Evolutionary conservation across 2,329 filamentous ascomycete genomes (phyloP), one percentile per base, ranked within the genome.

Genomic region (Spiromastix sp.): DNA sequence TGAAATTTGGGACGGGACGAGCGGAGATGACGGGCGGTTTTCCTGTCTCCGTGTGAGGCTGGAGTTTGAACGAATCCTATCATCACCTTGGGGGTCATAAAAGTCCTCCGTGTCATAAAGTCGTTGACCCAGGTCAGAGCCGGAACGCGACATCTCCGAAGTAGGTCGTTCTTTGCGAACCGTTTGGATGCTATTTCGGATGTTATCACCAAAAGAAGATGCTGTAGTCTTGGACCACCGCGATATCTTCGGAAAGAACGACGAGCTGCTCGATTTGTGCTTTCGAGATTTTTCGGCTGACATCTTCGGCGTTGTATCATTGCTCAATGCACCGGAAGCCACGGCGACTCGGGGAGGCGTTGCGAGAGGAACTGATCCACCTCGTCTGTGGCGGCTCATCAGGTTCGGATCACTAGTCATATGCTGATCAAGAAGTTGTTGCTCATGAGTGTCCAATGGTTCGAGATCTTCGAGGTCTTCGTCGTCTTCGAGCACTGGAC

Each of bases 171-270:
- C 61, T 66, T 78, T 62, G 31, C 69, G 68, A 29, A 67, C 69
- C 32, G 37, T 32, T 36, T 66, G 63, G 30, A 59, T 57, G 48
- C 77, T 84, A 49, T 74, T 76, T 26, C 81, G 76, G 56, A 87
- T 81, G 26, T 80, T 81, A 47, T 81, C 81, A 29, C 84, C 79
- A 28, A 86, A 77, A 41, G 85, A 93, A 1, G 86, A 94, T 3
- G 87, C 75, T 0, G 91, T 98, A 2, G 89, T 96, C 63, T 93
- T 91, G 0, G 89, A 96, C 91, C 91, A 98, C 28, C 91, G 77
- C 4, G 91, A 96, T 43, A 94, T 87, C 65, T 93, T 95, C 16
- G 87, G 86, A 42, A 93, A 82, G 68, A 78, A 69, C 0, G 83
- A 85, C 1, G 85, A 91, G 39, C 78, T 77, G 52, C 74, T 81